These are phyloP conservation scores for Jimgerdemannia lactiflua DNA, from an alignment of 192 early-diverging fungal species.

Conservation along the genomic window DNA sequence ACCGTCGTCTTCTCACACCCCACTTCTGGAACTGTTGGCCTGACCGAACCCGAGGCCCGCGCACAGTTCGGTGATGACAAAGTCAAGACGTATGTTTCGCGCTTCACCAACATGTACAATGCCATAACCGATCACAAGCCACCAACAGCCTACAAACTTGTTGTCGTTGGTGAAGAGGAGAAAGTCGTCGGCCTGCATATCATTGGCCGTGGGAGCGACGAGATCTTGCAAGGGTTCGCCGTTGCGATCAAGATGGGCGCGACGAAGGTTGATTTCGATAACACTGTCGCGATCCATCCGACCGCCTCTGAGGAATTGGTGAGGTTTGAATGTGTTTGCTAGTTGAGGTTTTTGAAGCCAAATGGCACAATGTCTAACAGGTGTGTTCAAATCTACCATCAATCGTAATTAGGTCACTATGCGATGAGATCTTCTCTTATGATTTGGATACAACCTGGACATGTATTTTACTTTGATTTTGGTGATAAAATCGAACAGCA, in stretches of 20 bases:
- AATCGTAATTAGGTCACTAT: too few species aligned
- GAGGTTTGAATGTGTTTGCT: constrained; percentile 31
- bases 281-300: constrained; percentile 95
- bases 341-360: too few species aligned
- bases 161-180: constrained; percentile 86
- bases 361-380: too few species aligned
- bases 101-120: constrained; percentile 93
- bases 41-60: constrained; percentile 82
- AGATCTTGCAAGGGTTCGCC: constrained; percentile 94
- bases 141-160: constrained; percentile 88
- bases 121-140: constrained; percentile 85
- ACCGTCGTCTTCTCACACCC: constrained; percentile 97
- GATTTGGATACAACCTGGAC: too few species aligned
- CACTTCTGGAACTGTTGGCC: constrained; percentile 83
- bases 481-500: too few species aligned
- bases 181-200: constrained; percentile 96
- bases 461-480: too few species aligned
- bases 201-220: constrained; percentile 85
- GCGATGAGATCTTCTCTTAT: too few species aligned
- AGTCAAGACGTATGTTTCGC: constrained; percentile 83
- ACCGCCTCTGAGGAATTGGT: constrained; percentile 96
- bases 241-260: constrained; percentile 99
- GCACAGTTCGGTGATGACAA: constrained; percentile 70
- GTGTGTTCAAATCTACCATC: too few species aligned
- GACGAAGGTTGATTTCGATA: constrained; percentile 98